Base-by-base conservation (phyloP, 345 rosid genomes). In the Salix caprea region DNA sequence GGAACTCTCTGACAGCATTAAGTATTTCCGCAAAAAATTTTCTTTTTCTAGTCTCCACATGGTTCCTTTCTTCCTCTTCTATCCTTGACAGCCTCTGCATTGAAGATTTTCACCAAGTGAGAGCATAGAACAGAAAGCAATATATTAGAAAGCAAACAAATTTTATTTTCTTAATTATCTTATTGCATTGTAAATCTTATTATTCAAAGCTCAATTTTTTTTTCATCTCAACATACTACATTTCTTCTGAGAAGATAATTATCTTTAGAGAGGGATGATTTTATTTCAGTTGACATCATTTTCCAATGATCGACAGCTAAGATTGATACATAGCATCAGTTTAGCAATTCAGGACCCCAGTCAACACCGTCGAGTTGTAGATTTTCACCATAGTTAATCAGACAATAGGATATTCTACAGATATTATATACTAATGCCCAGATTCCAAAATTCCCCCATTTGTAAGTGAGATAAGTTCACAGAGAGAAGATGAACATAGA, bases 1-100 rank as follows among this genome's bases (percentile, higher is more conserved):
- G 97, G 79, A 90, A 94, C 78, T 96, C 99, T 37, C 98, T 97
- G 67, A 92, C 90, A 34, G 97, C 90, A 85, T 96, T 94, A 72
- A 92, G 90, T 80, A 96, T 77, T 81, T 96, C 99, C 18, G 91
- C 86, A 69, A 96, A 96, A 85, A 96, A 96, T 67, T 86, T 92
- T 80, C 90, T 89, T 84, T 92, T 94, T 72, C 88, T 90, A 37
- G 92, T 91, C 83, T 91, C 98, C 69, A 93, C 73, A 42, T 83
- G 86, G 82, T 86, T 93, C 84, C 86, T 93, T 82, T 91, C 94
- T 81, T 93, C 97, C 80, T 93, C 98, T 82, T 90, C 94, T 75
- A 96, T 79, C 80, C 96, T 90, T 62, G 91, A 89, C 54, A 95
- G 73, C 84, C 99, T 90, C 99, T 95, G 93, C 81, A 85, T 26